Evolutionary conservation across 805 yeast species (phyloP).

Genomic region (Yarrowia divulgata): DNA sequence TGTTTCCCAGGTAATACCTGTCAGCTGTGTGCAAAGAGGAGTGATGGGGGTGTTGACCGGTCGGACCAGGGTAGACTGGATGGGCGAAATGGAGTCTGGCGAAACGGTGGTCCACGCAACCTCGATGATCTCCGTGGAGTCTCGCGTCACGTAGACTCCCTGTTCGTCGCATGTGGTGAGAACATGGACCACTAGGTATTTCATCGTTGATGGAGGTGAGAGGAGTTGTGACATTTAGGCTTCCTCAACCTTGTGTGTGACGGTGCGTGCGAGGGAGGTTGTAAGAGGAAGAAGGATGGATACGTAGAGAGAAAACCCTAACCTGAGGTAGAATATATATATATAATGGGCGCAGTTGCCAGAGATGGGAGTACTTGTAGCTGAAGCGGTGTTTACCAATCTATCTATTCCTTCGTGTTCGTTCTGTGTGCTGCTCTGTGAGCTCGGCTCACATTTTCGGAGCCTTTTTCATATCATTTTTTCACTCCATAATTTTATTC

Average conservation of each 20-base stretch:
- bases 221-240: background rate
- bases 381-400: too few species aligned
- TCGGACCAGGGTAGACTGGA: constrained; percentile 59
- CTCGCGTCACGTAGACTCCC: constrained; percentile 64
- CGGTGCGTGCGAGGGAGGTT: too few species aligned
- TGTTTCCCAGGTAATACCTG: constrained; percentile 66
- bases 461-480: background rate
- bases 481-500: background rate
- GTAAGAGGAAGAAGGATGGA: background rate
- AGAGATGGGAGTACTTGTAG: too few species aligned
- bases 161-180: constrained; percentile 74
- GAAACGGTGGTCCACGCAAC: constrained; percentile 72
- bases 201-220: constrained; percentile 15
- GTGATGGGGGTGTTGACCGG: constrained; percentile 74
- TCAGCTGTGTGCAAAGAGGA: constrained; percentile 55
- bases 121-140: constrained; percentile 71
- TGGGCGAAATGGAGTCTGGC: constrained; percentile 56
- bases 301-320: background rate
- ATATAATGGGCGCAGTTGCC: too few species aligned
- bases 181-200: constrained; percentile 65
- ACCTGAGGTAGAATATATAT: background rate
- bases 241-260: background rate
- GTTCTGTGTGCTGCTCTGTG: too few species aligned
- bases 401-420: too few species aligned
- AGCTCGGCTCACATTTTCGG: too few species aligned